Conservation (phyloP, 176 grass and related monocot species). For the Musa troglodytarum region DNA sequence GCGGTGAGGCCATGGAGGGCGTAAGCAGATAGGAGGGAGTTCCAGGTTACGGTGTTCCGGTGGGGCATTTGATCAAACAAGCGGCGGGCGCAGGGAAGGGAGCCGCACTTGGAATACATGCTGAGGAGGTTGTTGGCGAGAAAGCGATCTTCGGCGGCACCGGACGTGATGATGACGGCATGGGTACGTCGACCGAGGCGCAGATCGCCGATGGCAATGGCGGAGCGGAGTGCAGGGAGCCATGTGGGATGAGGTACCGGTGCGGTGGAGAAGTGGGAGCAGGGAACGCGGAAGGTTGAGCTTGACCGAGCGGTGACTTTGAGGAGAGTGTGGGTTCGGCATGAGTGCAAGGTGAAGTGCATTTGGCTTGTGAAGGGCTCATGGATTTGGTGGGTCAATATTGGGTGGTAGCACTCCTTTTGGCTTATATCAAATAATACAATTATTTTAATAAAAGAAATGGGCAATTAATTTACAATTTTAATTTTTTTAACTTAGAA, state of each 20-base stretch:
- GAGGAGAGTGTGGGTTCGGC: neutral
- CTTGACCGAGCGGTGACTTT: neutral
- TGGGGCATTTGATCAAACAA: conserved; percentile 20
- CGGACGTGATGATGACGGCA: conserved; percentile 8
- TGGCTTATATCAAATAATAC: too few species aligned
- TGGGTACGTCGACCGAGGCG: neutral
- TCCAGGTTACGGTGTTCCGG: conserved; percentile 13
- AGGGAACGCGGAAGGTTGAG: neutral
- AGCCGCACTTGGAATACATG: conserved; percentile 17
- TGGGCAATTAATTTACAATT: too few species aligned
- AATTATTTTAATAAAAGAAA: too few species aligned
- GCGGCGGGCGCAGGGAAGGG: conserved; percentile 4
- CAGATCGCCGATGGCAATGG: neutral
- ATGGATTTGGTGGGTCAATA: too few species aligned
- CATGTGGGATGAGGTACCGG: neutral
- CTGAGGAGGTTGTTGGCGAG: conserved; percentile 24
- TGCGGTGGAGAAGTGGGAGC: neutral
- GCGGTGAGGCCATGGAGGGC: neutral
- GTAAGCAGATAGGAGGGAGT: conserved; percentile 21
- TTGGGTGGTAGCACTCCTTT: too few species aligned
- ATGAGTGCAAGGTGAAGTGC: neutral
- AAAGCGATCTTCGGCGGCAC: neutral
- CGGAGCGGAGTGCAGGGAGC: conserved; percentile 5
- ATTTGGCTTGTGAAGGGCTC: too few species aligned
- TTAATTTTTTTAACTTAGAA: too few species aligned